Evolutionary conservation across 495 filamentous ascomycete species (phyloP), one percentile per base, ranked within the genome.

Genomic region (Lophiostoma macrostomum): DNA sequence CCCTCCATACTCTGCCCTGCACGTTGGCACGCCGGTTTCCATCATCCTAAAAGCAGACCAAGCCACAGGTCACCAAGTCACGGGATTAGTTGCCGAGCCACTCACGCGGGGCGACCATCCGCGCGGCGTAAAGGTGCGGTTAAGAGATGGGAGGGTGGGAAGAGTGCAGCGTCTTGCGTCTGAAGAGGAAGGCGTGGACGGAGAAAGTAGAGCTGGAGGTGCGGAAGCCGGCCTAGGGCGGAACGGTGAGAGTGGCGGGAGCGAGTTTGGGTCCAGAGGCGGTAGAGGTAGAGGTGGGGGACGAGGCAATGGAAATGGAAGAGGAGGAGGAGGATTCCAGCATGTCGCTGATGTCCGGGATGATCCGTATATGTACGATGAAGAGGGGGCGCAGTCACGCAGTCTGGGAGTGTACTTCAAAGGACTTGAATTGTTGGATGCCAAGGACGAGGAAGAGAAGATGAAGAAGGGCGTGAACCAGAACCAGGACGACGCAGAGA

Each of bases 41-140:
- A 86, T 90, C 20, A 71, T 88, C 2, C 74, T 87, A 23, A 90
- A 90, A 61, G 72, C 66, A 11, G 85, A 90, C 61, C 86, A 90
- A 60, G 76, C 74, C 0, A 87, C 84, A 1, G 85, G 85, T 10
- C 77, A 76, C 31, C 78, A 85, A 58, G 83, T 86, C 1, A 68
- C 71, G 37, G 86, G 86, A 8, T 67, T 69, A 0, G 77, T 88
- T 3, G 68, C 69, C 25, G 77, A 84, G 16, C 66, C 88, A 5
- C 69, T 88, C 18, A 88, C 85, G n/a, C 64, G 72, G 7, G 84
- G 83, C 11, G 76, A 87, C 46, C 86, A 90, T 56, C 80, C 82
- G n/a, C 73, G 82, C 25, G 86, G 86, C 40, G 84, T 90, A 69
- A 90, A 90, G 69, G 86, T 90, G 13, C 77, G 83, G 2, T 69